Conservation (phyloP, 495 filamentous ascomycete genomes). For the Penicillium dipodomyicola region DNA sequence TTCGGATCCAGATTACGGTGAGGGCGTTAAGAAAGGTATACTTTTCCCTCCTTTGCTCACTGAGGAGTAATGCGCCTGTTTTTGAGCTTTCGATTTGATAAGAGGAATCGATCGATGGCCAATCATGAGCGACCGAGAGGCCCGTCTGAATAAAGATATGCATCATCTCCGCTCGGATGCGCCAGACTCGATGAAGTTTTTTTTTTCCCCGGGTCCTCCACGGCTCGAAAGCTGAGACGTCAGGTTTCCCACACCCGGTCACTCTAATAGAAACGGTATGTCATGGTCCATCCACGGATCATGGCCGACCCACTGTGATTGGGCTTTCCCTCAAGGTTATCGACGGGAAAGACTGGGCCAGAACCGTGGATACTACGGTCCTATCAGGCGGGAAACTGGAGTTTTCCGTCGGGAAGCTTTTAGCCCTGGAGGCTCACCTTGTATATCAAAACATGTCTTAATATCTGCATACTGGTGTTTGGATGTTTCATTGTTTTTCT, state of each 20-base stretch:
- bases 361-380: conserved; percentile 18
- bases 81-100: conserved; percentile 33
- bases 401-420: conserved; percentile 42
- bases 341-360: conserved; percentile 33
- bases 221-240: conserved; percentile 17
- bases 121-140: conserved; percentile 19
- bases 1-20: conserved; percentile 69
- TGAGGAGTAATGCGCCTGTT: conserved; percentile 36
- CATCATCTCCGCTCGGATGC: conserved; percentile 25
- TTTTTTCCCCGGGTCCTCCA: conserved; percentile 21
- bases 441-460: conserved; percentile 36
- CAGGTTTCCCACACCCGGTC: conserved; percentile 16
- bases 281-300: conserved; percentile 13
- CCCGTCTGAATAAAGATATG: conserved; percentile 23
- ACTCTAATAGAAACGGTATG: conserved; percentile 15
- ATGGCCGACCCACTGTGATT: conserved; percentile 21
- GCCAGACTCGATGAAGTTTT: conserved; percentile 18
- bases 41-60: conserved; percentile 57
- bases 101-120: conserved; percentile 26
- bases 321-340: conserved; percentile 35
- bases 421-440: conserved; percentile 9
- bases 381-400: conserved; percentile 36
- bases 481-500: conserved; percentile 1
- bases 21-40: conserved; percentile 44
- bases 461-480: conserved; percentile 20